These are phyloP conservation scores for Trametopsis cervina DNA, from an alignment of 768 basidiomycete species.

Conservation along the genomic window DNA sequence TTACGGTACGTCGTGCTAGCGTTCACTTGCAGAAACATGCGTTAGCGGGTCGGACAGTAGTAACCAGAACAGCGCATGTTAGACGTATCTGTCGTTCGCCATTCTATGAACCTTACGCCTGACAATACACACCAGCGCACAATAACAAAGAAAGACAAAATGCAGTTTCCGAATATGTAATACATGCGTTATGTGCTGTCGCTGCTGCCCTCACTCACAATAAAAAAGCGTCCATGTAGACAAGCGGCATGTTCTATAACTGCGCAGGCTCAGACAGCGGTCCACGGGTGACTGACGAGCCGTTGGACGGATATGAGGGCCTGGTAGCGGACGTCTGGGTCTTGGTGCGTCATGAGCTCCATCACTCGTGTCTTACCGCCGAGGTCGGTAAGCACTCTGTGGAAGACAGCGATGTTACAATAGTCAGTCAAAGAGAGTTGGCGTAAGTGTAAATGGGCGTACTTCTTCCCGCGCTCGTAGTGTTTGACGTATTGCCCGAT, in stretches of 20 bases:
- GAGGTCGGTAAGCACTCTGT: slow-evolving; percentile 72
- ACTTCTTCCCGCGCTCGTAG: slow-evolving; percentile 91
- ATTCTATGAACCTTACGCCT: too few relatives aligned
- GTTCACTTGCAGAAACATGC: background rate
- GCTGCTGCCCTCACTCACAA: too few relatives aligned
- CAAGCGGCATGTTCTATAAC: too few relatives aligned
- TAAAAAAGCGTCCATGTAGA: too few relatives aligned
- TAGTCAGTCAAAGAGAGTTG: background rate
- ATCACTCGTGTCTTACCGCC: slow-evolving; percentile 84
- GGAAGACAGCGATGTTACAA: slow-evolving; percentile 6
- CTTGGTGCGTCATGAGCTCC: slow-evolving; percentile 88
- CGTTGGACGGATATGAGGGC: slow-evolving; percentile 87
- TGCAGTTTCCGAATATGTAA: too few relatives aligned
- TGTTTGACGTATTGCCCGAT: slow-evolving; percentile 92
- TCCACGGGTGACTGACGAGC: slow-evolving; percentile 88
- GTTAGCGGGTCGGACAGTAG: background rate
- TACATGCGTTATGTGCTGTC: too few relatives aligned
- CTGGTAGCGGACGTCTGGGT: slow-evolving; percentile 88
- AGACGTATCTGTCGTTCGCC: too few relatives aligned
- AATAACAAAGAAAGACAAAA: too few relatives aligned
- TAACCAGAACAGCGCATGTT: too few relatives aligned
- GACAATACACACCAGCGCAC: too few relatives aligned
- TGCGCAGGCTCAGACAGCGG: slow-evolving; percentile 31
- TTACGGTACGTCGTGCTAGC: too few relatives aligned
- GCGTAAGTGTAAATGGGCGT: slow-evolving; percentile 20